These are phyloP conservation scores for Plasmodium billcollinsi DNA, from an alignment of 169 alveolate genomes.

Conservation along the genomic window DNA sequence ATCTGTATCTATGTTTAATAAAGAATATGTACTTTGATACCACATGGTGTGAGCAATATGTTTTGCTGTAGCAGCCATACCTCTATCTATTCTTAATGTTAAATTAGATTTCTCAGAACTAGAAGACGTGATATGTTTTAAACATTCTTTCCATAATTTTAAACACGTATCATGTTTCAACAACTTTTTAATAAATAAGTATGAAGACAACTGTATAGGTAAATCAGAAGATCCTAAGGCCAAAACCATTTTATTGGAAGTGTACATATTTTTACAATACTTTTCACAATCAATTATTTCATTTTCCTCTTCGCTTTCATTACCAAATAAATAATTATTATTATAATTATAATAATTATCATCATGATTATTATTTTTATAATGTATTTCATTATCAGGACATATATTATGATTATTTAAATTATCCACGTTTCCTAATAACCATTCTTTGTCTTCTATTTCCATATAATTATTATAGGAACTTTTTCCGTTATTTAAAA, in stretches of 20 bases:
- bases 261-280: constrained; percentile 47
- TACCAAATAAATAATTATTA: not conserved
- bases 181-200: constrained; percentile 77
- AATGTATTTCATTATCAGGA: not conserved
- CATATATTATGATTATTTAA: not conserved
- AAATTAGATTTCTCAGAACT: constrained; percentile 77
- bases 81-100: constrained; percentile 81
- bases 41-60: constrained; percentile 80
- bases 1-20: constrained; percentile 79
- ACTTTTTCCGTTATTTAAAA: too few relatives aligned
- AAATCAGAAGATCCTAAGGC: constrained; percentile 83
- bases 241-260: constrained; percentile 78
- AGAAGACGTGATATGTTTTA: constrained; percentile 77
- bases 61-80: constrained; percentile 88
- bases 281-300: constrained; percentile 15
- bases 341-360: not conserved
- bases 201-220: constrained; percentile 79
- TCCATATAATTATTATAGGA: too few relatives aligned
- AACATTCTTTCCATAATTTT: constrained; percentile 78
- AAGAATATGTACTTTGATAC: constrained; percentile 85
- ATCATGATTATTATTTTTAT: not conserved
- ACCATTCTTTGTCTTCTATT: not conserved
- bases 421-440: not conserved
- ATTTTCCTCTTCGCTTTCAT: constrained; percentile 28
- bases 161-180: constrained; percentile 59